Evolutionary conservation across 768 basidiomycete genomes (phyloP).

Genomic region (Podaxis sp.): DNA sequence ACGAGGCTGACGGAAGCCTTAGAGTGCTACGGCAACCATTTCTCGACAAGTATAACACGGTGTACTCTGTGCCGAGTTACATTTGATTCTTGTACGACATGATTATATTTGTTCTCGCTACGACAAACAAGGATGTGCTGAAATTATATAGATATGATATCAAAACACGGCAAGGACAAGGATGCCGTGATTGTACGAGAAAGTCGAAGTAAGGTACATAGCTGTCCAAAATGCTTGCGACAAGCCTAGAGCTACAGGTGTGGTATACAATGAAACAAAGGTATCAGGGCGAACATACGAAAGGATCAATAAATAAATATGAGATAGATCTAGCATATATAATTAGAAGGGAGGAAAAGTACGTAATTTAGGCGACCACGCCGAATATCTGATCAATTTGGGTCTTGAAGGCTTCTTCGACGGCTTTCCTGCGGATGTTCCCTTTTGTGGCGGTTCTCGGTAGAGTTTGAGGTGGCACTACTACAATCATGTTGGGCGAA

Average conservation of each 20-base stretch:
- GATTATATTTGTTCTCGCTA: background rate
- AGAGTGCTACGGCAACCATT: background rate
- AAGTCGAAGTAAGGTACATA: background rate
- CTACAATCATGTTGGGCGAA: slow-evolving; percentile 55
- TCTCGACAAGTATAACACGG: background rate
- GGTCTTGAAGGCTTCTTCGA: slow-evolving; percentile 59
- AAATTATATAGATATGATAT: background rate
- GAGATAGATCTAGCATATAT: background rate
- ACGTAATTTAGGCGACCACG: background rate
- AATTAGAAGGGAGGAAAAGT: background rate
- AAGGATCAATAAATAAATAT: background rate
- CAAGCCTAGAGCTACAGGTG: slow-evolving; percentile 4
- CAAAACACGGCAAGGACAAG: background rate
- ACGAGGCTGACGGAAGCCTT: background rate
- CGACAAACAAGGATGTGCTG: background rate
- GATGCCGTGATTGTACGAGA: background rate
- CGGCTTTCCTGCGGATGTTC: slow-evolving; percentile 72
- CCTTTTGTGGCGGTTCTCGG: slow-evolving; percentile 80
- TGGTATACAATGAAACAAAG: background rate
- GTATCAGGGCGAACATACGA: background rate
- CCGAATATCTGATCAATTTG: slow-evolving; percentile 57
- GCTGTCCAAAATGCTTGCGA: background rate
- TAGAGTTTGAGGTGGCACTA: slow-evolving; percentile 59
- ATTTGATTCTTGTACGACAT: background rate
- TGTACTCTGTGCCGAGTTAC: background rate